A percentile compares a stretch with the other conserved stretches of the same genome.
phyloP scores from a whole-genome alignment of 2,329 filamentous ascomycete species.

The Teratosphaeria viscida region DNA sequence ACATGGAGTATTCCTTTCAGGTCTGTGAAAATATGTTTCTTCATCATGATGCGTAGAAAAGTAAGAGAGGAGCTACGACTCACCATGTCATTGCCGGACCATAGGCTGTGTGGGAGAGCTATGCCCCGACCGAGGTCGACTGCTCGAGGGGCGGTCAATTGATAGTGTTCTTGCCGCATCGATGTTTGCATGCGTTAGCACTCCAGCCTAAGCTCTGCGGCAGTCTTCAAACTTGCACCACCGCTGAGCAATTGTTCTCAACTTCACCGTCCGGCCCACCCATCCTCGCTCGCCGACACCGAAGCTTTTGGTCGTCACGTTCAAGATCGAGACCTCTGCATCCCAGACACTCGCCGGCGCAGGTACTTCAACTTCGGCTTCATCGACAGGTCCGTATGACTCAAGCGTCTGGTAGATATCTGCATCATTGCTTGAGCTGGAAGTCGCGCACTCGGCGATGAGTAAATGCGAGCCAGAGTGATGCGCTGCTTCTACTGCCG shows the following conservation, averaged over 20 bases:
- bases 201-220: background rate
- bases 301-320: slow-evolving; percentile 34
- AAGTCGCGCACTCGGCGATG: slow-evolving; percentile 31
- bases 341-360: slow-evolving; percentile 27
- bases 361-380: background rate
- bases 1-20: slow-evolving; percentile 20
- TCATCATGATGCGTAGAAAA: background rate
- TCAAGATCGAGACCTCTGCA: slow-evolving; percentile 37
- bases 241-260: slow-evolving; percentile 31
- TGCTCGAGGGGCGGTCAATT: background rate
- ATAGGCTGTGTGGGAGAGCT: too few species aligned
- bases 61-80: background rate
- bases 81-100: background rate
- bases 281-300: slow-evolving; percentile 31
- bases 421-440: background rate
- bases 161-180: background rate
- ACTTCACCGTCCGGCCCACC: slow-evolving; percentile 39
- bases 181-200: background rate
- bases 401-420: background rate
- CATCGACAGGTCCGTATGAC: background rate
- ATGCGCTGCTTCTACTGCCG: slow-evolving; percentile 50
- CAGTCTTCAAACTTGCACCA: slow-evolving; percentile 31
- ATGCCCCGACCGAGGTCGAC: too few species aligned
- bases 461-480: slow-evolving; percentile 26
- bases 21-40: slow-evolving; percentile 18